phyloP scores from a whole-genome alignment of 768 basidiomycete genomes.

The Macrocybe gigantea region DNA sequence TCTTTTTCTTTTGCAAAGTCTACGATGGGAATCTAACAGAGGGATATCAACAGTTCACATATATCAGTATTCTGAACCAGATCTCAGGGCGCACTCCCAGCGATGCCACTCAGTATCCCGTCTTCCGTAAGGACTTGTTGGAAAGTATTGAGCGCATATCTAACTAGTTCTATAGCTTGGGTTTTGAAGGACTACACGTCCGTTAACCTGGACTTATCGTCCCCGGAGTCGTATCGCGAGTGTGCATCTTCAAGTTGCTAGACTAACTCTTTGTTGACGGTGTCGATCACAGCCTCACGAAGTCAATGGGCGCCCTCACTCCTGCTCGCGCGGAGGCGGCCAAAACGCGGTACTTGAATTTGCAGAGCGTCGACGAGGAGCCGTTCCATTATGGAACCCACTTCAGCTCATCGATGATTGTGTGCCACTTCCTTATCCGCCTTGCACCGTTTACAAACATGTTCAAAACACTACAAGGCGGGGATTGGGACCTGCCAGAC shows the following conservation, averaged over 20 bases:
- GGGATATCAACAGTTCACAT: conserved; percentile 60
- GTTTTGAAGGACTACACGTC: conserved; percentile 83
- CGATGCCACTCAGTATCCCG: conserved; percentile 92
- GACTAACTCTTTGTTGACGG: neutral
- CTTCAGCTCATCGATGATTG: conserved; percentile 95
- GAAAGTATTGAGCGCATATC: neutral
- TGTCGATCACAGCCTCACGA: conserved; percentile 49
- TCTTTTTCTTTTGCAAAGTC: neutral
- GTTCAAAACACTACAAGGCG: conserved; percentile 93
- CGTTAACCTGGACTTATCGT: conserved; percentile 53
- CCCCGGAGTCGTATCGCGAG: conserved; percentile 67
- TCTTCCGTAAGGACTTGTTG: conserved; percentile 58
- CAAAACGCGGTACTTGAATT: conserved; percentile 62
- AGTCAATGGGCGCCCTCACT: conserved; percentile 90
- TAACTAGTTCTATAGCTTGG: conserved; percentile 58
- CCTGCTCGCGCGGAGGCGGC: conserved; percentile 71
- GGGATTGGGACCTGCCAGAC: conserved; percentile 92
- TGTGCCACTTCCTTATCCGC: conserved; percentile 90
- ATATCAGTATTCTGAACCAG: conserved; percentile 85
- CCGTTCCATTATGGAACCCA: conserved; percentile 95
- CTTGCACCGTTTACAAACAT: conserved; percentile 89
- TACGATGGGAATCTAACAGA: neutral
- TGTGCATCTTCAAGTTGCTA: conserved; percentile 27
- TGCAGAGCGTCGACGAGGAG: conserved; percentile 75
- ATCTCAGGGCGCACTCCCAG: conserved; percentile 89